Evolutionary conservation across 2,329 filamentous ascomycete species (phyloP), one percentile per base, ranked within the genome.

Genomic region (Escovopsis sp.): DNA sequence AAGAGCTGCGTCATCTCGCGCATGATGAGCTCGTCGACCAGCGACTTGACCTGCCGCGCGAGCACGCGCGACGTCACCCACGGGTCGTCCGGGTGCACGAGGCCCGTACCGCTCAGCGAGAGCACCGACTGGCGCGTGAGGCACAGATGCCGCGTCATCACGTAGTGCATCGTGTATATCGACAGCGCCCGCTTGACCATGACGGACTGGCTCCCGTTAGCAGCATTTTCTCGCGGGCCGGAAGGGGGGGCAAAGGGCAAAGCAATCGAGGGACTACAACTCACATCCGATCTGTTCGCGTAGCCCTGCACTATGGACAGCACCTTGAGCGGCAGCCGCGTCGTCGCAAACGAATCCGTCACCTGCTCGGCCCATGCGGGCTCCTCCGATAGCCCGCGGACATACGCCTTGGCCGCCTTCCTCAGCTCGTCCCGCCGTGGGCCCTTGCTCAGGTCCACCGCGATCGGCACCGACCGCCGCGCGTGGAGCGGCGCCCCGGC

Each of bases 151-250:
- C 68, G 65, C 6, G 69, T 68, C 59, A 76, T 67, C 47, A 75
- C 60, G 53, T 73, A 76, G 52, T 77, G 70, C 63, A 72, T 72
- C 36, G 67, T 67, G 55, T 75, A 73, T 40, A 76, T 69, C 33
- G 64, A 64, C 18, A 77, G 61, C 1, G 72, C 71, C 34, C 65
- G 63, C 53, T 67, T 68, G 37, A 74, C 72, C 51, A 76, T 70
- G 9, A 61, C 45, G 1, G 66, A 67, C 57, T 71, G 18, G 9
- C 11, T 26, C 15, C 11, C 12, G 9, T 45, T 7, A 45, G 43
- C 11, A 37, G 30, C 15, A 12, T 36, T 2, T 34, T 11, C 30
- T 6, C 19, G 19, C 23, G 23, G 23, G 15, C 15, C 15, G 28
- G 28, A 30, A 30, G 28, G 28, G 28, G 10, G 10, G 28, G n/a